Base-by-base conservation (phyloP, 2,329 filamentous ascomycete genomes). In the Paecilomyces sp. region DNA sequence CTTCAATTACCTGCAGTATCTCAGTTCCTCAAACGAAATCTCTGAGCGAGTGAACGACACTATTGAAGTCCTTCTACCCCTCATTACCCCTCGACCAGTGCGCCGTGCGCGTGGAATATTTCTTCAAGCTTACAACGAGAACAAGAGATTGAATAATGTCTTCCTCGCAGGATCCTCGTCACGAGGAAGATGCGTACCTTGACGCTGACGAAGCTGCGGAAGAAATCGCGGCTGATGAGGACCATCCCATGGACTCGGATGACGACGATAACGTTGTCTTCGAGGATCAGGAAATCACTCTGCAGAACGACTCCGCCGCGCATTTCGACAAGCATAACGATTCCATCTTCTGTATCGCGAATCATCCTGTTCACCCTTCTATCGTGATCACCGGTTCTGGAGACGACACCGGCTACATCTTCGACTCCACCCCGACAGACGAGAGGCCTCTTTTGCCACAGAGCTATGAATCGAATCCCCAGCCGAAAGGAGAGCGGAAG, bases 281-380 rank as follows among this genome's bases (percentile, higher is more conserved):
- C 56, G 71, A 75, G 58, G 75, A 80, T 57, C 79, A 88, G 73
- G 91, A 94, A 73, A 86, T 97, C 51, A 78, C 85, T 51, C 82
- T 97, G 6, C 86, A 94, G 63, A 99, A 97, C 81, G 93, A 99
- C 81, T 95, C 91, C 65, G 82, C 88, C 65, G 93, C 91, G 61
- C 93, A 96, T 80, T 97, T 97, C 71, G 94, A 97, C 79, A 76
- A 79, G 36, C 91, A 97, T 79, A 89, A 87, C 67, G 92, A 97
- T 82, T 92, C 89, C 62, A 89, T 99, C 70, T 99, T 97, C 80
- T 87, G 90, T 76, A 94, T 99, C 73, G 91, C 93, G 18, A 91
- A 96, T 73, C 94, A 99, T 74, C 94, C 94, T 3, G 80, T 86
- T 6, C 83, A 89, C 70, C 85, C 88, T 5, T 82, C 87, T 22